These are phyloP conservation scores for Ehretia macrophylla DNA, from an alignment of 257 asterid genomes.

Conservation along the genomic window DNA sequence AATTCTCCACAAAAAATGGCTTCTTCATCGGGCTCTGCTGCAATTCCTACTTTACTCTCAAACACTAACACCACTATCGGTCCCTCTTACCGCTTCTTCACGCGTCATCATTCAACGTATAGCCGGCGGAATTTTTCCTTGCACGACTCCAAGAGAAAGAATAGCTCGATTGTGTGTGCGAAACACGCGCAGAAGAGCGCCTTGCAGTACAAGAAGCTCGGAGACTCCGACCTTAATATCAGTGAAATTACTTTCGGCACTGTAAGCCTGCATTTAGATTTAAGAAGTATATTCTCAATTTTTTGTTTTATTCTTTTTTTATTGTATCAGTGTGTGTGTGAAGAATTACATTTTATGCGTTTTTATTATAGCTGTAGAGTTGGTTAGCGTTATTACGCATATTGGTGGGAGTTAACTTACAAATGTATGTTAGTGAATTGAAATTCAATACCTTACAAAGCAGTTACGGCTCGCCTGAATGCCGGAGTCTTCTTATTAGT, in stretches of 20 bases:
- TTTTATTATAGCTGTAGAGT: too few relatives aligned
- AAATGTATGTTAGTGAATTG: too few relatives aligned
- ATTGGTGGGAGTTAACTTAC: too few relatives aligned
- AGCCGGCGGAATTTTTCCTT: not conserved
- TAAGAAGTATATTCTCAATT: not conserved
- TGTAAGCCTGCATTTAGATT: slow-evolving; percentile 26
- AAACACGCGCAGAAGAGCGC: slow-evolving; percentile 28
- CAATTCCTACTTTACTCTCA: slow-evolving; percentile 9
- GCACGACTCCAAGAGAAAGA: slow-evolving; percentile 23
- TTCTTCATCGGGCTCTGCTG: slow-evolving; percentile 29
- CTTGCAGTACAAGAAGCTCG: slow-evolving; percentile 66
- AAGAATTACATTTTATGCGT: too few relatives aligned
- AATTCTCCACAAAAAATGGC: slow-evolving; percentile 20
- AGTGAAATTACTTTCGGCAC: slow-evolving; percentile 94
- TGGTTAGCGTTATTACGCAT: too few relatives aligned
- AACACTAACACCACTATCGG: slow-evolving; percentile 11
- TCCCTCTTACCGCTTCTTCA: slow-evolving; percentile 7
- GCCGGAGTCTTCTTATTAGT: too few relatives aligned
- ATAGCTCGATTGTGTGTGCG: slow-evolving; percentile 11
- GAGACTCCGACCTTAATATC: slow-evolving; percentile 78
- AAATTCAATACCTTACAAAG: too few relatives aligned
- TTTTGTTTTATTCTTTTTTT: too few relatives aligned
- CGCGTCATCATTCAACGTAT: slow-evolving; percentile 9
- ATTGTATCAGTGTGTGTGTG: too few relatives aligned
- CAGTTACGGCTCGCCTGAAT: too few relatives aligned